phyloP scores from a whole-genome alignment of 176 grass and related monocot genomes.

The Themeda triandra region DNA sequence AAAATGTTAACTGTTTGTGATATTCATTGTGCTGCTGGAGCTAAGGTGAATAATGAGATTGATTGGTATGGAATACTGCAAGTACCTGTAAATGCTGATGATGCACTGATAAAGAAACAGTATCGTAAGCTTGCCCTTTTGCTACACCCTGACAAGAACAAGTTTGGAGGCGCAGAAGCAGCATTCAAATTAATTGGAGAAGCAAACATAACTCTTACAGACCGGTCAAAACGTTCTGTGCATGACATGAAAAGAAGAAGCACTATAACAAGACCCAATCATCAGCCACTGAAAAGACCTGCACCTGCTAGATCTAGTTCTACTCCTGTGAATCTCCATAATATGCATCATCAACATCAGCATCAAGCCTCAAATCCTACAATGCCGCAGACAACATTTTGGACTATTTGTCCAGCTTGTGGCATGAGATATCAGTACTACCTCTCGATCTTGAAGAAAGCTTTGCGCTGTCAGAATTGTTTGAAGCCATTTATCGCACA shows the following conservation, averaged over 20 bases:
- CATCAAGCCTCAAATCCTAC: constrained; percentile 34
- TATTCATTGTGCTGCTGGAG: constrained; percentile 64
- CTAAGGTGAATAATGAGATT: constrained; percentile 63
- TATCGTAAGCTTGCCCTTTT: constrained; percentile 87
- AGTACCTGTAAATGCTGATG: constrained; percentile 58
- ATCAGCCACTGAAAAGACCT: constrained; percentile 37
- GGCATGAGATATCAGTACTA: constrained; percentile 91
- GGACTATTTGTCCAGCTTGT: constrained; percentile 78
- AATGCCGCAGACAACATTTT: constrained; percentile 49
- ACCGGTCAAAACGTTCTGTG: constrained; percentile 49
- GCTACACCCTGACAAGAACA: constrained; percentile 95
- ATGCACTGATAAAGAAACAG: constrained; percentile 67
- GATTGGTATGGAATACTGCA: constrained; percentile 96
- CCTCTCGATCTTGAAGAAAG: constrained; percentile 64
- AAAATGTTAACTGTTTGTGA: constrained; percentile 82
- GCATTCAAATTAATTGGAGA: constrained; percentile 92
- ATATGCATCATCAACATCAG: constrained; percentile 36
- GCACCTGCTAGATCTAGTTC: constrained; percentile 33
- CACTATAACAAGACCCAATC: constrained; percentile 9
- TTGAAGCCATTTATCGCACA: constrained; percentile 81
- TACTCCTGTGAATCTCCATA: constrained; percentile 50
- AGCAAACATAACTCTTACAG: constrained; percentile 63
- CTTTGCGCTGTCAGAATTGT: constrained; percentile 85
- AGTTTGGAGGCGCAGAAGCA: constrained; percentile 85
- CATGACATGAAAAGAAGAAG: constrained; percentile 76